Base-by-base conservation (phyloP, 768 basidiomycete genomes). In the Dendrothele bispora region DNA sequence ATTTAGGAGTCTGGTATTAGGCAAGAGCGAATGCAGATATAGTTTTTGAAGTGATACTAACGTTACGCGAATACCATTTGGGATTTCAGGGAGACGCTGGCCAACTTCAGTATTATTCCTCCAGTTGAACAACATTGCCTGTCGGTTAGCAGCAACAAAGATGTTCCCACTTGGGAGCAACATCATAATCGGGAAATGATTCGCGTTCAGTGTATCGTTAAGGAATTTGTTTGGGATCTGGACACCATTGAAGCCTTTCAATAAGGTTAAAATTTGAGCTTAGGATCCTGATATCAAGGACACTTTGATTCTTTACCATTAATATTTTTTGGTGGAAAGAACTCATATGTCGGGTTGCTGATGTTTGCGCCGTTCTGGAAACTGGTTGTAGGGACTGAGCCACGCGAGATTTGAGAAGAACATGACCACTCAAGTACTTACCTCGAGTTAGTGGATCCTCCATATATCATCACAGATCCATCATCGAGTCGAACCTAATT, bases 71-170 rank as follows among this genome's bases (percentile, higher is more conserved):
- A 44, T 32, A 24, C 43, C 43, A 21, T 44, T 44, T 44, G 43
- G 29, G 18, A 44, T 44, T 11, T 32, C 43, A 18, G 43, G 43
- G 20, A 44, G 43, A 28, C 43, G 43, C n/a, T 27, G n/a, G n/a
- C n/a, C n/a, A n/a, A n/a, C 35, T 24, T 44, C 43, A 8, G 44
- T 41, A 38, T 58, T 56, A 15, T 43, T 52, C 40, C 53, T 50
- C 57, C 57, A 58, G 43, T 58, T 43, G 36, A 56, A 58, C 11
- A 60, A 56, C 58, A 58, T 58, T 15, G 58, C 54, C 11, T 44
- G 49, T 4, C 32, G 46, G 47, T 56, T 55, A 10, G 60, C 57
- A 12, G 52, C 60, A 28, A 61, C 28, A 35, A 56, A 62, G 12
- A 61, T 45, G 12, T 38, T 53, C 26, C 54, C 46, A 39, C 58